Evolutionary conservation across 495 filamentous ascomycete species (phyloP), one percentile per base, ranked within the genome.

Genomic region (Trichoderma gamsii): DNA sequence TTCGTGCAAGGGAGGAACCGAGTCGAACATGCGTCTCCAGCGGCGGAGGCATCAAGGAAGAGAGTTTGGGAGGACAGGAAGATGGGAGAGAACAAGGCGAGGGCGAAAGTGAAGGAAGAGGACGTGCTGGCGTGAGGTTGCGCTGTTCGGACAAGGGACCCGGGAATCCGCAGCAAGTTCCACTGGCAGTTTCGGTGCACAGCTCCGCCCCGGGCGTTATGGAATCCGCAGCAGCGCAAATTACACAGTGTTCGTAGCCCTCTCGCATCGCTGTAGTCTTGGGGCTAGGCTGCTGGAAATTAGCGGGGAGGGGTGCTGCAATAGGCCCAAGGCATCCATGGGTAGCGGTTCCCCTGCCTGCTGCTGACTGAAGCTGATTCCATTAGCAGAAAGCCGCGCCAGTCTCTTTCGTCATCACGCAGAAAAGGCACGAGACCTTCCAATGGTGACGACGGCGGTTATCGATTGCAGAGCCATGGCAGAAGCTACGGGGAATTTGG

Each of bases 41-140:
- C 27, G 56, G 56, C 11, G 56, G 56, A 61, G 56, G 56, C 56
- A 61, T 61, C 25, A 61, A 61, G 56, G 23, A 12, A 27, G 56
- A 15, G 8, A 29, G 32, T 52, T 18, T 4, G 18, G 18, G 49
- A 5, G 49, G 2, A n/a, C n/a, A 52, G 18, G 18, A 9, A n/a
- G 49, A 51, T 6, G 18, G n/a, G 18, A n/a, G 44, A 49, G 44
- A 49, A n/a, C 16, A 52, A n/a, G 49, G 49, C 18, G 21, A n/a
- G 21, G 18, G 49, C 18, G n/a, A n/a, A 52, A 16, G 49, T 23
- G 49, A 52, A 16, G 49, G 35, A 38, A 38, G 35, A 38, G 35
- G 35, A 38, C 35, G 35, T 38, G 35, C 35, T 52, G 18, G 49
- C 18, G 25, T 61, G 56, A 61, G 56, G 8, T 12, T 21, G 23